Evolutionary conservation across 306 rosid species (phyloP).

Genomic region (Cicer arietinum): DNA sequence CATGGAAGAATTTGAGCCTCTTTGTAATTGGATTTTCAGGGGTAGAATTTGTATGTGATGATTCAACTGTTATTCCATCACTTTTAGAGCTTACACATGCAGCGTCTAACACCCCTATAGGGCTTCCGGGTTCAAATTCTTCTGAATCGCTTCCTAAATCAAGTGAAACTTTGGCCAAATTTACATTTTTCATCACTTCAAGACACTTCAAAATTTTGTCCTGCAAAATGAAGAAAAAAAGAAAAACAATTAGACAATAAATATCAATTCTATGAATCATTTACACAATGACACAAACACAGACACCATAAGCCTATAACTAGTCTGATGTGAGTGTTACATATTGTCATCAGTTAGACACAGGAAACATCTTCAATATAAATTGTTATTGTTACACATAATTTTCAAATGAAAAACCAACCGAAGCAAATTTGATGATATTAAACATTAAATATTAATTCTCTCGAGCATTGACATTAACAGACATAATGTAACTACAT

Average conservation of each 20-base stretch:
- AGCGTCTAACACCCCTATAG: constrained; percentile 67
- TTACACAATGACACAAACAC: no score
- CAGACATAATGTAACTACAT: no score
- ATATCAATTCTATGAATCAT: neutral
- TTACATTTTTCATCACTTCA: constrained; percentile 59
- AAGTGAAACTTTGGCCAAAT: constrained; percentile 42
- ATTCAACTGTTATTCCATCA: constrained; percentile 57
- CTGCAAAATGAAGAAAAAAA: constrained; percentile 57
- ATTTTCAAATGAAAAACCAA: no score
- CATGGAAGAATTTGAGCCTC: constrained; percentile 52
- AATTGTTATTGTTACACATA: no score
- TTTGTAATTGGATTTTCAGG: constrained; percentile 48
- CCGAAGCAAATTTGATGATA: no score
- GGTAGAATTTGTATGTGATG: constrained; percentile 58
- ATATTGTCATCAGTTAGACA: no score
- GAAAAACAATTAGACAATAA: constrained; percentile 24
- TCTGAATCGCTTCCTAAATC: constrained; percentile 44
- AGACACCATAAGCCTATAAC: no score
- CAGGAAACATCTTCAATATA: no score
- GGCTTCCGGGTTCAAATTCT: constrained; percentile 60
- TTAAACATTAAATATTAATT: no score
- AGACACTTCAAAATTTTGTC: constrained; percentile 74
- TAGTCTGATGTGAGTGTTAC: no score
- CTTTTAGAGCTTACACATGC: constrained; percentile 64
- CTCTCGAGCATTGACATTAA: no score